Evolutionary conservation across 495 filamentous ascomycete genomes (phyloP), one percentile per base, ranked within the genome.

Genomic region (Antarctomyces pellizariae): DNA sequence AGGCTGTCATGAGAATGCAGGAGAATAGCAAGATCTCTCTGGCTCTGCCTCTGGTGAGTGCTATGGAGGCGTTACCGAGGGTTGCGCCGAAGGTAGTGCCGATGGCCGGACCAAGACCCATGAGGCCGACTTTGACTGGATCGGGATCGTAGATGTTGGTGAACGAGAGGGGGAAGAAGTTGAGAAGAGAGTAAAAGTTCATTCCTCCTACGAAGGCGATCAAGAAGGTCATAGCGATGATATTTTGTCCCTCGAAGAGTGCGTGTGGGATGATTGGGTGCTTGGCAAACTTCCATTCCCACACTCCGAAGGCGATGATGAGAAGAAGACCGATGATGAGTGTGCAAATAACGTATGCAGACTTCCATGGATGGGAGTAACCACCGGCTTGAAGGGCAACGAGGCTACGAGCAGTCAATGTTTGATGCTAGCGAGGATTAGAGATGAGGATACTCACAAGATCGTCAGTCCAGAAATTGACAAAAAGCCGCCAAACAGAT

Each of bases 151-250:
- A 48, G 7, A 46, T 35, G 17, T 42, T 39, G 34, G 41, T 39
- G 20, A 36, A 38, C 16, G 43, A 40, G 9, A 42, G 40, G 3
- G 46, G 46, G 35, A 42, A 50, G 36, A 50, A 50, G 27, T 47
- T 39, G 19, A 47, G 38, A 7, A 46, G 27, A 12, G 26, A 25
- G 32, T 42, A 44, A 35, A 46, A 46, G 26, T 45, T 46, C 6
- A 36, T 42, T 7, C 46, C 46, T 2, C 30, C 33, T 18, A 50
- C 33, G 31, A 50, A 46, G 4, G 39, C 41, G 27, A 48, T 43
- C 28, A 47, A 18, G 10, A 47, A 35, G 5, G 43, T 41, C 5
- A 39, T 7, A 19, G 16, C 28, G 10, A 49, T 16, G 19, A 38
- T 39, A 14, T 36, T 30, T 6, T 33, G 26, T 4, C 31, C 41